Base-by-base conservation (phyloP, 202 grass and related monocot species). In the Panicum virgatum region DNA sequence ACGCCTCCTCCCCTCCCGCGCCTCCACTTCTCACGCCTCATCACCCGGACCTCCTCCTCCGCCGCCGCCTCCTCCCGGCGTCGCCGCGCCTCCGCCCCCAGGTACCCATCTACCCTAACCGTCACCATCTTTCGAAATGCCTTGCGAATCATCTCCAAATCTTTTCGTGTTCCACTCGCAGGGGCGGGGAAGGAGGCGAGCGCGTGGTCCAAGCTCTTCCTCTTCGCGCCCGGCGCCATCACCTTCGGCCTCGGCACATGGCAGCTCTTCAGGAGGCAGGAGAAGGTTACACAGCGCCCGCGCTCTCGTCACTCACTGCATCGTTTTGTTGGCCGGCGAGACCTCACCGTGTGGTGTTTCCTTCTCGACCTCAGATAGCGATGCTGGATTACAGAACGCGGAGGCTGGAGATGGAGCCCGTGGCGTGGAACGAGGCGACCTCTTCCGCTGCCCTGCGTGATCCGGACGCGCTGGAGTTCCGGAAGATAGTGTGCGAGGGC, bases 221-320 rank as follows among this genome's bases (percentile, higher is more conserved):
- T 99, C 70, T 99, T 94, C 84, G 87, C 92, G 22, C 96, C 93
- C 20, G 97, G 93, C 53, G 93, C 87, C 73, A 99, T 99, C 86
- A 92, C 87, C 51, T 96, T 99, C 84, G 91, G 97, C 59, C 97
- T 99, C 57, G 97, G 97, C 57, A 94, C 93, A 86, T 96, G 97
- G 97, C 93, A 96, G 66, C 74, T 99, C 84, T 89, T 94, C 91
- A 81, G 97, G 84, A 86, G 97, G 85, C 91, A 89, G 85, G 96
- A 96, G 34, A 99, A 96, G 91, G 93, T 99, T 67, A 85, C 34
- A 37, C 22, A 66, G 25, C 23, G 5, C 69, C 16, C 29, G 29
- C 71, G 2, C 7, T 15, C 70, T 39, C 50, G 26, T 30, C 70
- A 46, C 26, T 29, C 60, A 8, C 22, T 42, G 25, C 43, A n/a